Conservation (phyloP, 805 yeast genomes). For the Cyberlindnera japonica region DNA sequence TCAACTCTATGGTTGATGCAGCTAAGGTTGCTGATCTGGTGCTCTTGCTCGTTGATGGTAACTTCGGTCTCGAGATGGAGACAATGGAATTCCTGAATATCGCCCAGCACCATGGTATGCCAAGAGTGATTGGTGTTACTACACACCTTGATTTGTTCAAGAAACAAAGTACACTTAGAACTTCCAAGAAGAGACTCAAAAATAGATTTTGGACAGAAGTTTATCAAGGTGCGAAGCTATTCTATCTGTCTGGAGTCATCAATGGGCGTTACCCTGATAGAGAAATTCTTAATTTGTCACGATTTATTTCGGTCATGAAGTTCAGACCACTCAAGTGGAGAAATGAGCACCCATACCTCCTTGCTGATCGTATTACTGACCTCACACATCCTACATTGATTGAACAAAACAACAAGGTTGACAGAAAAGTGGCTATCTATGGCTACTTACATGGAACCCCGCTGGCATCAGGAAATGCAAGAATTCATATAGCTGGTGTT, state of each 20-base stretch:
- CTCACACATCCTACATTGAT: constrained; percentile 86
- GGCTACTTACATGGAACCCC: constrained; percentile 97
- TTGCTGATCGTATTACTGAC: constrained; percentile 90
- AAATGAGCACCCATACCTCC: constrained; percentile 92
- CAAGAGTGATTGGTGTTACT: constrained; percentile 90
- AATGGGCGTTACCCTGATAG: constrained; percentile 98
- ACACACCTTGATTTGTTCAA: constrained; percentile 95
- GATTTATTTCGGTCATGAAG: constrained; percentile 96
- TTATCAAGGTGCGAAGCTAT: constrained; percentile 94
- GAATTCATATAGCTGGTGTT: constrained; percentile 91
- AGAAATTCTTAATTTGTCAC: constrained; percentile 83
- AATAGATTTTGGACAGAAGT: constrained; percentile 99
- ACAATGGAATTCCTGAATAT: constrained; percentile 97
- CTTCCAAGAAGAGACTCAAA: constrained; percentile 87
- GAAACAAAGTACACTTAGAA: constrained; percentile 81
- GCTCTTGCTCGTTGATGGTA: constrained; percentile 86
- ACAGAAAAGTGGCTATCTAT: constrained; percentile 85
- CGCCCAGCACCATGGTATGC: constrained; percentile 99
- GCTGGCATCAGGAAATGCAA: constrained; percentile 59
- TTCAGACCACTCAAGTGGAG: constrained; percentile 99
- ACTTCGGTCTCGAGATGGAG: constrained; percentile 98
- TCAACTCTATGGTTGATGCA: constrained; percentile 93
- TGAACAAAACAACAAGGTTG: constrained; percentile 75
- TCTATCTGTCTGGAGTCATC: constrained; percentile 90
- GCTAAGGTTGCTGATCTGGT: constrained; percentile 95